These are phyloP conservation scores for Lagenidium giganteum DNA, from an alignment of 352 stramenopile genomes.

Conservation along the genomic window DNA sequence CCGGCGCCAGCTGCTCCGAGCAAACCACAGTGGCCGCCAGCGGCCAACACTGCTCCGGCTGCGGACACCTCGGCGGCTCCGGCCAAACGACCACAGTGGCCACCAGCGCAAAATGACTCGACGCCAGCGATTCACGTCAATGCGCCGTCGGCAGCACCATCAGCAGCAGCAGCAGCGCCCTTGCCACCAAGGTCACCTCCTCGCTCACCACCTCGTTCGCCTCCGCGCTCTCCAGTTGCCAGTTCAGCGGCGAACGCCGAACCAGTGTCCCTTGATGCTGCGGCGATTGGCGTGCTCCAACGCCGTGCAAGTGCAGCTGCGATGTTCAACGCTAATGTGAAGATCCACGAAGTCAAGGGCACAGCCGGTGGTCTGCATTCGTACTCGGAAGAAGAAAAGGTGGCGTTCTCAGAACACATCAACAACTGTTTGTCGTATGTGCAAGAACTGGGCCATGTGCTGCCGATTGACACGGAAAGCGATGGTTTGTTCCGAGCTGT, in stretches of 20 bases:
- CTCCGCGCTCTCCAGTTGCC: constrained; percentile 9
- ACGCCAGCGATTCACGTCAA: too few species aligned
- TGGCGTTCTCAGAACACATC: constrained; percentile 90
- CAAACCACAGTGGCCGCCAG: constrained; percentile 24
- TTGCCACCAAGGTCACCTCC: constrained; percentile 20
- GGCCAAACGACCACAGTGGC: constrained; percentile 24
- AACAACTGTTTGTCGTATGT: constrained; percentile 85
- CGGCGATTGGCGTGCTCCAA: constrained; percentile 55
- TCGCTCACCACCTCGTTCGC: constrained; percentile 14
- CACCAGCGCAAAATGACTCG: constrained; percentile 16
- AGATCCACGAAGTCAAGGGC: constrained; percentile 80
- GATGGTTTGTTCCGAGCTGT: constrained; percentile 80
- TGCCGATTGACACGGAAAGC: constrained; percentile 80
- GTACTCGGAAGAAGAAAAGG: constrained; percentile 88
- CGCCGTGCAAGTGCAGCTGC: constrained; percentile 51
- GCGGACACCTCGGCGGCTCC: neutral
- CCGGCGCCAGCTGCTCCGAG: neutral
- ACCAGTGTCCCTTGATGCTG: constrained; percentile 24
- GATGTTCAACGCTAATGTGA: constrained; percentile 54
- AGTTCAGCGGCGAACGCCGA: too few species aligned
- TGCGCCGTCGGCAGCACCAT: neutral
- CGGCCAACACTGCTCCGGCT: neutral
- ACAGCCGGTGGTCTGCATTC: constrained; percentile 74
- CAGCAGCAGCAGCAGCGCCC: constrained; percentile 16
- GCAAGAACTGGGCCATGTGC: constrained; percentile 41